Evolutionary conservation across 2,329 filamentous ascomycete genomes (phyloP), one percentile per base, ranked within the genome.

Genomic region (Plectosphaerella cucumerina): DNA sequence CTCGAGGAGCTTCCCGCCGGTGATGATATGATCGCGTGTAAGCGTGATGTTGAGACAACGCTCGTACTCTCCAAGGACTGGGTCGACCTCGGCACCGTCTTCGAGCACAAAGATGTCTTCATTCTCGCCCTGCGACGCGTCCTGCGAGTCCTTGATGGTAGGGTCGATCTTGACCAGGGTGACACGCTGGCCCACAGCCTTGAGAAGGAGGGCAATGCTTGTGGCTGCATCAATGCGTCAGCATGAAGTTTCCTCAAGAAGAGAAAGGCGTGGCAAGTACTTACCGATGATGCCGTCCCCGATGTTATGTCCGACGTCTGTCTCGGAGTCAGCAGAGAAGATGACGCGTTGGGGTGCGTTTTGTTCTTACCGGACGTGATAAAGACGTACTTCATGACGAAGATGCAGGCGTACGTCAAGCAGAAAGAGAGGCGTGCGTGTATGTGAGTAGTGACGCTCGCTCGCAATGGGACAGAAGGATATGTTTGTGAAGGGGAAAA

Each of bases 1-100:
- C 34, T 90, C 80, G 72, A 97, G 97, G 60, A 97, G 90, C 76
- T 97, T 97, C 65, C 94, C 94, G 6, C 93, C 96, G 4, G 94
- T 99, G 70, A 99, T 96, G 71, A 97, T 97, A 76, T 93, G 90
- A 60, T 96, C 91, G 55, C 26, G 26, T 8, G 26, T 31, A 11
- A 31, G 26, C 50, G 86, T 89, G 58, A 93, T 86, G 63, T 86
- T 86, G 50, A 96, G 84, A 66, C 96, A 96, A 33, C 75, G 64
- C 61, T 81, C 77, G 59, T 81, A 82, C 63, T 81, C 81, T 18
- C 80, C 80, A 42, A 83, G 70, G 60, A 83, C 80, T 12, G 81
- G 63, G 59, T 81, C 78, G 39, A 66, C 67, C 62, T 75, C 60
- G 52, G 88, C 88, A 56, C 89, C 89, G 62, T 94, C 90, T 60